A percentile compares a stretch with the other conserved stretches of the same genome.
phyloP scores from a whole-genome alignment of 2,329 filamentous ascomycete genomes.

The Pseudocercospora pini-densiflorae region DNA sequence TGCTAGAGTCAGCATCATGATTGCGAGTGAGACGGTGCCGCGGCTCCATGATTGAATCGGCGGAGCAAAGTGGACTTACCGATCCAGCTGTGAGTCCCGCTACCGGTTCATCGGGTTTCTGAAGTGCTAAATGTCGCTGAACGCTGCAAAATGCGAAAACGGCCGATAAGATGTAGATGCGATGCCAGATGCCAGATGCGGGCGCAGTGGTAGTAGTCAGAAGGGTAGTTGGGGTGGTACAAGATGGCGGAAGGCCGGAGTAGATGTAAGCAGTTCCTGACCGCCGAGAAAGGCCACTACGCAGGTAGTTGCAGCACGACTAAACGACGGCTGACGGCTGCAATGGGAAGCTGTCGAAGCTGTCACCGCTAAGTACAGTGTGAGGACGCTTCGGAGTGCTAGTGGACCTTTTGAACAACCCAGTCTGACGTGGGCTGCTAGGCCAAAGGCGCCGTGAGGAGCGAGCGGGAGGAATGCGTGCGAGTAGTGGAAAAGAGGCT shows the following conservation, averaged over 20 bases:
- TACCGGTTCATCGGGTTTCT: slow-evolving; percentile 21
- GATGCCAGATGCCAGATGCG: background rate
- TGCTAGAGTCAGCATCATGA: background rate
- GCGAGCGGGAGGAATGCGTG: background rate
- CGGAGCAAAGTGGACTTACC: background rate
- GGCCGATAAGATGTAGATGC: background rate
- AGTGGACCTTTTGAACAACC: no score
- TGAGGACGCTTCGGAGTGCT: no score
- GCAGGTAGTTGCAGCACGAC: slow-evolving; percentile 8
- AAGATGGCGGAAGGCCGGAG: slow-evolving; percentile 4
- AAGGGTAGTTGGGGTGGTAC: background rate
- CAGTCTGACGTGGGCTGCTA: no score
- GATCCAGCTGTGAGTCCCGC: slow-evolving; percentile 2
- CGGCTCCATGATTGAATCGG: background rate
- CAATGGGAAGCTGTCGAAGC: background rate
- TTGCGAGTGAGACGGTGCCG: background rate
- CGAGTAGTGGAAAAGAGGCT: background rate
- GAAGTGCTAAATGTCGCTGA: slow-evolving; percentile 14
- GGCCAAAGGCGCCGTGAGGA: background rate
- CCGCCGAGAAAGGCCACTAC: slow-evolving; percentile 10
- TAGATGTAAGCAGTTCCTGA: slow-evolving; percentile 14
- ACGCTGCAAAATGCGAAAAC: slow-evolving; percentile 14
- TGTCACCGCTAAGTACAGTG: background rate
- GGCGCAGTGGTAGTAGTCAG: slow-evolving; percentile 6
- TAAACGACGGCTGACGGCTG: slow-evolving; percentile 7